These are phyloP conservation scores for Mollisiaceae sp. DNA, from an alignment of 2,329 filamentous ascomycete genomes.

Conservation along the genomic window DNA sequence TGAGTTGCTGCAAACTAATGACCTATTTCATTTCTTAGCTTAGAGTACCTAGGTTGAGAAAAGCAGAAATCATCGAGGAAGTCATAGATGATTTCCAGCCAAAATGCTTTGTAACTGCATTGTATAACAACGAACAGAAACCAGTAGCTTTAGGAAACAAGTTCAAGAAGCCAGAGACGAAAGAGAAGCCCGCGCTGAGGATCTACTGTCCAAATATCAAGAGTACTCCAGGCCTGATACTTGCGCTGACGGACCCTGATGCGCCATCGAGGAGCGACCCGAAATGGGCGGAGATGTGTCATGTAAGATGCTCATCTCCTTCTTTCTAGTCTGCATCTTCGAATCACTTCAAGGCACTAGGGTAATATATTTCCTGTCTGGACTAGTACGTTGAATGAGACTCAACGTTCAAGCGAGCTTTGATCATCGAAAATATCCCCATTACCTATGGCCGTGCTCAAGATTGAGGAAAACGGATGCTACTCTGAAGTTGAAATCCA, in stretches of 20 bases:
- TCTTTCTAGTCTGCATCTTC: neutral
- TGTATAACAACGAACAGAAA: slow-evolving; percentile 50
- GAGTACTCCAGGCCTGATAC: slow-evolving; percentile 45
- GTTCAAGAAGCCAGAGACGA: slow-evolving; percentile 38
- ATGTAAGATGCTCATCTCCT: slow-evolving; percentile 37
- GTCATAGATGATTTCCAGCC: slow-evolving; percentile 63
- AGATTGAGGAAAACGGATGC: neutral
- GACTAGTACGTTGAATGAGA: neutral
- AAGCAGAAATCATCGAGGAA: slow-evolving; percentile 40
- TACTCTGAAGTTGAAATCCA: neutral
- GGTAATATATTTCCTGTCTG: neutral
- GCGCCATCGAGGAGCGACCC: slow-evolving; percentile 59
- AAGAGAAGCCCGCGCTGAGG: slow-evolving; percentile 39
- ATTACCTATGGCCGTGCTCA: neutral
- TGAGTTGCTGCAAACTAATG: slow-evolving; percentile 5
- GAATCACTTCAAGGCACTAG: neutral
- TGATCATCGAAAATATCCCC: neutral
- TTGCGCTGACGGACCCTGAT: slow-evolving; percentile 62
- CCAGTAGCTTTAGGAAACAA: slow-evolving; percentile 52
- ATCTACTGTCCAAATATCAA: slow-evolving; percentile 38
- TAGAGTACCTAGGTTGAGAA: slow-evolving; percentile 33
- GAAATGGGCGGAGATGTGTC: slow-evolving; percentile 62
- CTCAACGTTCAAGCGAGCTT: neutral
- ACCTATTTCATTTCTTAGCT: neutral
- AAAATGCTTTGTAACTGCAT: slow-evolving; percentile 53